A percentile compares a stretch with the other conserved stretches of the same genome.
Conservation (phyloP, 352 stramenopile species). For the Blastocystis sp. region DNA sequence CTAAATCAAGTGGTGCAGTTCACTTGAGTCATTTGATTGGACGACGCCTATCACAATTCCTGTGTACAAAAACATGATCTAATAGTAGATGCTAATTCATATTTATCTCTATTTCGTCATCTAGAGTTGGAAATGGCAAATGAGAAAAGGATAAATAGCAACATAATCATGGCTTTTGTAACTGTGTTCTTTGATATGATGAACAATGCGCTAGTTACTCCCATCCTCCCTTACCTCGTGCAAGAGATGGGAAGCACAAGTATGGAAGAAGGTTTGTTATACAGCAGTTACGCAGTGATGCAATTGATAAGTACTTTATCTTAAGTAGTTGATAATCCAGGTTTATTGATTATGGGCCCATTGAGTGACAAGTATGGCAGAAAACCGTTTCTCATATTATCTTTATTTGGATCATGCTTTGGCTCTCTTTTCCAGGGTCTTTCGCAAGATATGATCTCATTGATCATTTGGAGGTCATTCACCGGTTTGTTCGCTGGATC, state of each 20-base stretch:
- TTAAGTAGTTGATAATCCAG: neutral
- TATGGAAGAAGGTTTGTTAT: slow-evolving; percentile 24
- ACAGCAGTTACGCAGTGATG: slow-evolving; percentile 11
- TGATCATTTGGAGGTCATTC: slow-evolving; percentile 49
- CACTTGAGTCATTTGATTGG: too few species aligned
- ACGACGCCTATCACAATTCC: too few species aligned
- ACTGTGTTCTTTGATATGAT: slow-evolving; percentile 44
- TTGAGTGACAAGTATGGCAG: slow-evolving; percentile 51
- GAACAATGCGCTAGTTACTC: slow-evolving; percentile 20
- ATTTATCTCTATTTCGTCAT: too few species aligned
- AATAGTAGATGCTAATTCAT: too few species aligned
- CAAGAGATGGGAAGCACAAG: slow-evolving; percentile 25
- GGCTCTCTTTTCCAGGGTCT: slow-evolving; percentile 51
- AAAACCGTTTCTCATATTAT: slow-evolving; percentile 38
- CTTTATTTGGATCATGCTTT: slow-evolving; percentile 30
- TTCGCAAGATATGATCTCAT: slow-evolving; percentile 5
- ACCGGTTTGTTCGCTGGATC: slow-evolving; percentile 60
- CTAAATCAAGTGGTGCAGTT: too few species aligned
- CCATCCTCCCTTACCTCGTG: slow-evolving; percentile 42
- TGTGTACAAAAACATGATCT: too few species aligned
- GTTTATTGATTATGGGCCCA: slow-evolving; percentile 32
- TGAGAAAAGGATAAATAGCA: neutral
- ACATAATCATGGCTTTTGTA: slow-evolving; percentile 32
- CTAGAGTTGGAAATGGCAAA: too few species aligned
- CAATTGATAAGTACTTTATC: slow-evolving; percentile 27